Evolutionary conservation across 2,329 filamentous ascomycete genomes (phyloP).

Genomic region (Cytospora piceae): DNA sequence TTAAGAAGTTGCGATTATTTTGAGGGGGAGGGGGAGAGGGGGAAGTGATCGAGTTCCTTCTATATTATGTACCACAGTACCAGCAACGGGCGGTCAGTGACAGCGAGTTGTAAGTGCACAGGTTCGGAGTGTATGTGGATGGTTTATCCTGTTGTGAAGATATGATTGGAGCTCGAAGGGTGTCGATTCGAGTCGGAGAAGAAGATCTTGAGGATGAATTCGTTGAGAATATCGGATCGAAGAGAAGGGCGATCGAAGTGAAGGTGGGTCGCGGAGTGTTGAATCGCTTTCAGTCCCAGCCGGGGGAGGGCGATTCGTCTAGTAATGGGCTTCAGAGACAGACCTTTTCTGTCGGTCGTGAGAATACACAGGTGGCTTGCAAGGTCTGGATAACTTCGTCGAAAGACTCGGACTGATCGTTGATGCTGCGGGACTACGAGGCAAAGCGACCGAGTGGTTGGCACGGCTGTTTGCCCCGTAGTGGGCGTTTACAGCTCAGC

Average conservation of each 20-base stretch:
- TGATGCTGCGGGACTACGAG: constrained; percentile 86
- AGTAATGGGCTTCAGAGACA: constrained; percentile 42
- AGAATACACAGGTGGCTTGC: constrained; percentile 41
- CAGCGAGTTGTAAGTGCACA: background rate
- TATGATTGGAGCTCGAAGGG: background rate
- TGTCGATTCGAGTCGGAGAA: constrained; percentile 6
- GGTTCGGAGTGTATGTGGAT: background rate
- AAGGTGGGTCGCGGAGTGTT: constrained; percentile 11
- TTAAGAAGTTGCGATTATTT: background rate
- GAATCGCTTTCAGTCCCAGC: constrained; percentile 23
- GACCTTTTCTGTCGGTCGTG: constrained; percentile 38
- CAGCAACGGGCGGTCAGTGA: background rate
- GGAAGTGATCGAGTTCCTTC: background rate
- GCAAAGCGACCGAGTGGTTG: constrained; percentile 52
- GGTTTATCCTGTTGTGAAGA: background rate
- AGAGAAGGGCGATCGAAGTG: constrained; percentile 3
- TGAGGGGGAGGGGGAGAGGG: background rate
- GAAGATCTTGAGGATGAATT: background rate
- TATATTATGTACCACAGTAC: background rate
- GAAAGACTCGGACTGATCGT: constrained; percentile 69
- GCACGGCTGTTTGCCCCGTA: constrained; percentile 64
- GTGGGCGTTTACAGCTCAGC: constrained; percentile 91
- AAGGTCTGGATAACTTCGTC: constrained; percentile 70
- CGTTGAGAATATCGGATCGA: background rate
- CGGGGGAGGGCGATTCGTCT: constrained; percentile 30